Evolutionary conservation across 75 land plant species (phyloP), one percentile per base, ranked within the genome.

Genomic region (Cupressus sempervirens): DNA sequence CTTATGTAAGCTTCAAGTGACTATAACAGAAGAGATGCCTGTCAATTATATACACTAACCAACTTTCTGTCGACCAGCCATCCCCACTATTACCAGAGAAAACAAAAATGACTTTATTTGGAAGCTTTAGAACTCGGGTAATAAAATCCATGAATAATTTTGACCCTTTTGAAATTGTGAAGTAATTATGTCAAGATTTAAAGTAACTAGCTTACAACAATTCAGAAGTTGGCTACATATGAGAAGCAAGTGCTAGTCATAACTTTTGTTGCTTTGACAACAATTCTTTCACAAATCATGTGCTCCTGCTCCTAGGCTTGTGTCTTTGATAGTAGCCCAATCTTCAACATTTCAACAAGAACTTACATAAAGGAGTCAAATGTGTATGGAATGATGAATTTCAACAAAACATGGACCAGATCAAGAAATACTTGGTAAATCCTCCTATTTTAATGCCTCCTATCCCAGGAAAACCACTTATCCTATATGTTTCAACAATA

Each of bases 191-290:
- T 20, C 67, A 62, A 62, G 67, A 29, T 62, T 11, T 72, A 32
- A 72, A 30, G 11, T 43, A 70, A 52, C 68, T 30, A 4, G 83
- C 41, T 11, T 84, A 93, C 96, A 93, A 81, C 92, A 93, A 86
- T 88, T 93, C n/a, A 94, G 62, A 65, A 94, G 92, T 80, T 91
- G 86, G 88, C 89, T 93, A 85, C 95, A 94, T 52, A 82, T 84
- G 11, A 95, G 96, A 14, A 94, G 85, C 83, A 94, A 89, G 84
- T 93, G 95, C 86, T 29, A 95, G 95, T 0, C 86, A 88, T 84
- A 93, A 85, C 67, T 94, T 94, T 46, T 91, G 92, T 30, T 88
- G 88, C 84, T 93, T 95, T 70, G 91, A 89, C 84, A 94, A 72
- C 84, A 94, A 87, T 80, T 93, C 96, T 36, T 89, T 87, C 83